Base-by-base conservation (phyloP, 2,329 filamentous ascomycete genomes). In the Exophiala alcalophila region DNA sequence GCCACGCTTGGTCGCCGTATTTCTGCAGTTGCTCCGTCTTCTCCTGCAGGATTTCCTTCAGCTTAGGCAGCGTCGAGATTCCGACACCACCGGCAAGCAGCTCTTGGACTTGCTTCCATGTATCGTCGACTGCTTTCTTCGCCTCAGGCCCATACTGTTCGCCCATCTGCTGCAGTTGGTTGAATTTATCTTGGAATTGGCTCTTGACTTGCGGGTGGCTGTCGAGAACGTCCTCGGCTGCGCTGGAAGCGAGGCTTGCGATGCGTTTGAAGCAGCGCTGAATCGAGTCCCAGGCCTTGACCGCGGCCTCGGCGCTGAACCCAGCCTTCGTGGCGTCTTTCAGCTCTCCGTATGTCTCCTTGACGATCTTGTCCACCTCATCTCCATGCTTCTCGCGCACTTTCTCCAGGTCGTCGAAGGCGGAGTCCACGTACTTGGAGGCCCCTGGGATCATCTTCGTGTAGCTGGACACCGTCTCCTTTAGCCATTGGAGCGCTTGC, bases 181-280 rank as follows among this genome's bases (percentile, higher is more conserved):
- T 77, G 30, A 85, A 65, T 54, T 77, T 80, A 8, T 77, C 79
- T 10, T 84, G 84, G 6, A 88, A 65, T 65, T 84, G 82, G 59
- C 87, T 76, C 70, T 86, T 86, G 14, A 86, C 57, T 54, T 83
- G 64, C 0, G 85, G 85, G 60, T 89, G 84, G 59, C 86, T 86
- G 57, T 87, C 74, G 36, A 88, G 62, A 28, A 89, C 76, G 49
- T 87, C 78, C 16, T 69, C 65, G 0, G 78, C 67, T 1, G 80
- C 78, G 54, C 85, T 81, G 4, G 73, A 76, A 0, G 81, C 76
- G 2, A 89, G 70, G 30, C 72, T 72, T 11, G 73, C 74, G 10
- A 89, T 64, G 50, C 78, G 73, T 56, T 71, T 72, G 15, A 80
- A 66, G 12, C 83, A 67, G 47, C 84, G 80, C 21, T 79, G 70